phyloP scores from a whole-genome alignment of 495 filamentous ascomycete genomes.

The Annulohypoxylon maeteangense region DNA sequence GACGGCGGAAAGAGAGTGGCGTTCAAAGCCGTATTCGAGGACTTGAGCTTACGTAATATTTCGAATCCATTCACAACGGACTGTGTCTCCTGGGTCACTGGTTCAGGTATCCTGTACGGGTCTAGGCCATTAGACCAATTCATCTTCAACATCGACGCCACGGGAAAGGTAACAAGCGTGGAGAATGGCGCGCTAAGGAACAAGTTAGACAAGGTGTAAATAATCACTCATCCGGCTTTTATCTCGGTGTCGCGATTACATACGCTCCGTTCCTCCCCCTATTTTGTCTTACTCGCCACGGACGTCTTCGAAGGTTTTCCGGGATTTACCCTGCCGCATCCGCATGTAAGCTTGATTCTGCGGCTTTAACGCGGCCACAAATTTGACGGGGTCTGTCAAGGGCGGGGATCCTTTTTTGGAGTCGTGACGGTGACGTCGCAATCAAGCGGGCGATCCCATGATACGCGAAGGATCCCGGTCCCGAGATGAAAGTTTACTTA shows the following conservation, averaged over 20 bases:
- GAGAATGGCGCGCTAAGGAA: conserved; percentile 55
- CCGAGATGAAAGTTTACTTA: background rate
- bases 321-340: background rate
- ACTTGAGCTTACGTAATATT: conserved; percentile 37
- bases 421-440: conserved; percentile 5
- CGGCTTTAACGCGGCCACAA: background rate
- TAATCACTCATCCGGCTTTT: background rate
- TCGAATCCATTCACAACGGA: conserved; percentile 49
- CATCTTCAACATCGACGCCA: conserved; percentile 53
- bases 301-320: background rate
- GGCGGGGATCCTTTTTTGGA: background rate
- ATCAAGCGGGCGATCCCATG: background rate
- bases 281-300: background rate
- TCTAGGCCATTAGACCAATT: conserved; percentile 54
- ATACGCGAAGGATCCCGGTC: conserved; percentile 7
- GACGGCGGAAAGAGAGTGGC: conserved; percentile 51
- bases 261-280: background rate
- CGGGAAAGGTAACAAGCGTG: conserved; percentile 49
- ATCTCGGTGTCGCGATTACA: background rate
- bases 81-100: conserved; percentile 54
- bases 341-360: background rate
- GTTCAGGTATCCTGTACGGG: conserved; percentile 52
- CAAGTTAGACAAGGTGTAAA: conserved; percentile 48
- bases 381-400: background rate
- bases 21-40: conserved; percentile 58